Conservation (phyloP, 805 yeast genomes). For the Sporopachydermia quercuum region DNA sequence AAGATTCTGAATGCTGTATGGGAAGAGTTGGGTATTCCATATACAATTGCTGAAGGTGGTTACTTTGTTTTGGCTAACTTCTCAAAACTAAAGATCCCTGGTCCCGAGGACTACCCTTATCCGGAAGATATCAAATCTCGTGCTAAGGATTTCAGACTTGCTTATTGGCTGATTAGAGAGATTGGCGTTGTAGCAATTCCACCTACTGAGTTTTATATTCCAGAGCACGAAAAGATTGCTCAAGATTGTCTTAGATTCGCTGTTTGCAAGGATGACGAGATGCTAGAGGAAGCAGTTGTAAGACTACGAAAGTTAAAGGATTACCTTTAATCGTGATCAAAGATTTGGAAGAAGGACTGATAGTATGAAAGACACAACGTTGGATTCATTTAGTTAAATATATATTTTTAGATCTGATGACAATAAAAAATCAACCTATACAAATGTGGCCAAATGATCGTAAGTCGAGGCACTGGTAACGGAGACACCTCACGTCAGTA, state of each 20-base stretch:
- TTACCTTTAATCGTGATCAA: slow-evolving; percentile 34
- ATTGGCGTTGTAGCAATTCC: slow-evolving; percentile 94
- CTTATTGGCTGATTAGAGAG: slow-evolving; percentile 87
- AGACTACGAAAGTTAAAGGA: slow-evolving; percentile 58
- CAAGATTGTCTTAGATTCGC: slow-evolving; percentile 87
- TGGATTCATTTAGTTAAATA: too few species aligned
- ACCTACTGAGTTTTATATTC: slow-evolving; percentile 83
- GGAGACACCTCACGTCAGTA: too few species aligned
- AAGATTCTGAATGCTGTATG: slow-evolving; percentile 59
- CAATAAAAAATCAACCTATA: too few species aligned
- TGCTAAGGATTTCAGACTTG: slow-evolving; percentile 76
- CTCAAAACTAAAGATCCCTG: slow-evolving; percentile 65
- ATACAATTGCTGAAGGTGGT: slow-evolving; percentile 86
- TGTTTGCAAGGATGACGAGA: slow-evolving; percentile 81
- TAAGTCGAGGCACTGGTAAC: too few species aligned
- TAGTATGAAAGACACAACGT: too few species aligned
- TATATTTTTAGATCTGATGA: too few species aligned
- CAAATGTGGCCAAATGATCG: too few species aligned
- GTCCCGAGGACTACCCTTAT: slow-evolving; percentile 38
- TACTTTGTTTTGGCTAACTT: slow-evolving; percentile 85
- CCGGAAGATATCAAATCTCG: slow-evolving; percentile 54
- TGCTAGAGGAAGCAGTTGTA: slow-evolving; percentile 68
- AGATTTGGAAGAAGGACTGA: too few species aligned
- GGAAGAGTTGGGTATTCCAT: slow-evolving; percentile 79
- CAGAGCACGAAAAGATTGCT: slow-evolving; percentile 56